phyloP scores from a whole-genome alignment of 129 eudicot species.

The Helichrysum umbraculigerum region DNA sequence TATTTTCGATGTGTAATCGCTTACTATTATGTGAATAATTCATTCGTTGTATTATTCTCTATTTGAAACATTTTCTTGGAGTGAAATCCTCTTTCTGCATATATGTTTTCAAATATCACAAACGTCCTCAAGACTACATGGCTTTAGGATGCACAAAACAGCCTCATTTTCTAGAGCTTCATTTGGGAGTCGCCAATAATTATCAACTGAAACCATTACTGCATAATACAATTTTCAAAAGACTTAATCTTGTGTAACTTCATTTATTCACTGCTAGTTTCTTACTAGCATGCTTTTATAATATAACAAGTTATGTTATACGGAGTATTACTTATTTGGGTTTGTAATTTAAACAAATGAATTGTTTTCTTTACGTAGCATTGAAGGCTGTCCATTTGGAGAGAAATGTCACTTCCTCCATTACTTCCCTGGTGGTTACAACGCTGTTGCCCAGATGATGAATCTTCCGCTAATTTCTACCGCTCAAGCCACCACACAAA shows the following conservation, averaged over 20 bases:
- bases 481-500: slow-evolving; percentile 34
- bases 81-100: slow-evolving; percentile 13
- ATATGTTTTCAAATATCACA: slow-evolving; percentile 29
- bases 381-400: slow-evolving; percentile 88
- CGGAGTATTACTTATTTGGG: neutral
- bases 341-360: neutral
- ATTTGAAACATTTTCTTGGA: neutral
- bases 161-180: neutral
- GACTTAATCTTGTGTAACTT: too few species aligned
- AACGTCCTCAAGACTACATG: slow-evolving; percentile 21
- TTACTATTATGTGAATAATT: too few species aligned
- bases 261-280: too few species aligned
- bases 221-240: neutral
- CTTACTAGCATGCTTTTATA: too few species aligned
- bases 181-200: neutral
- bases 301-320: neutral
- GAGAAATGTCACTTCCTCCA: slow-evolving; percentile 94
- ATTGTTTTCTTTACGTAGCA: slow-evolving; percentile 43
- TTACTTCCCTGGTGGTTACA: slow-evolving; percentile 87
- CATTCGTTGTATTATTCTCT: too few species aligned
- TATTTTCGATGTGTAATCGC: too few species aligned
- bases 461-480: slow-evolving; percentile 58
- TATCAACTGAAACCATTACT: neutral
- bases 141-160: neutral
- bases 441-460: slow-evolving; percentile 83